These are phyloP conservation scores for Brasenia schreberi DNA, from an alignment of 164 flowering plant species.

Conservation along the genomic window DNA sequence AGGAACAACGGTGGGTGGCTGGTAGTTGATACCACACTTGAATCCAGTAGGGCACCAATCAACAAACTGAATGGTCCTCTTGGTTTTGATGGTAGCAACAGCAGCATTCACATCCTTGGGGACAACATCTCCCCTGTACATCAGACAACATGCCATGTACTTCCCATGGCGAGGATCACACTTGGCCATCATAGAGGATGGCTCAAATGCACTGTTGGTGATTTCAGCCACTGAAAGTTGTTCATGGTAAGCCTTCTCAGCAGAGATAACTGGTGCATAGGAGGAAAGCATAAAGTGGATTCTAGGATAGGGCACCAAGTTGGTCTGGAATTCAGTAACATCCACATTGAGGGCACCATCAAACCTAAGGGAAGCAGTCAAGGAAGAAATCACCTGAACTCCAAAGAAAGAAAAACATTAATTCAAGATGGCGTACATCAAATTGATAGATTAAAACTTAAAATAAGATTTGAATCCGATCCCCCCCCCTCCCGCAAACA, in stretches of 20 bases:
- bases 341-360: slow-evolving; percentile 53
- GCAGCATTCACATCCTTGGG: slow-evolving; percentile 58
- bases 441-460: too few relatives aligned
- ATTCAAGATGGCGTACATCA: not conserved
- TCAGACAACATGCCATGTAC: slow-evolving; percentile 51
- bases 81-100: slow-evolving; percentile 52
- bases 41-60: slow-evolving; percentile 61
- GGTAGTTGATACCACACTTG: slow-evolving; percentile 53
- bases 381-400: slow-evolving; percentile 40
- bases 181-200: slow-evolving; percentile 53
- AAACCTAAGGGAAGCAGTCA: slow-evolving; percentile 46
- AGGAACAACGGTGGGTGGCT: slow-evolving; percentile 56
- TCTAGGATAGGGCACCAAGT: slow-evolving; percentile 49
- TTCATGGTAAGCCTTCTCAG: slow-evolving; percentile 27
- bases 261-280: slow-evolving; percentile 42
- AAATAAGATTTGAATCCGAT: too few relatives aligned
- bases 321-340: slow-evolving; percentile 53
- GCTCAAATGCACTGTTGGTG: slow-evolving; percentile 50
- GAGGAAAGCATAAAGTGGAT: slow-evolving; percentile 58
- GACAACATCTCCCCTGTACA: slow-evolving; percentile 51
- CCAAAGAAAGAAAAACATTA: not conserved
- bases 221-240: slow-evolving; percentile 56
- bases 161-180: slow-evolving; percentile 53
- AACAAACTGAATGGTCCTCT: slow-evolving; percentile 50
- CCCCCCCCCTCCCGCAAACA: too few relatives aligned